These are phyloP conservation scores for Hirsutella rhossiliensis DNA, from an alignment of 2,329 filamentous ascomycete genomes.

Conservation along the genomic window DNA sequence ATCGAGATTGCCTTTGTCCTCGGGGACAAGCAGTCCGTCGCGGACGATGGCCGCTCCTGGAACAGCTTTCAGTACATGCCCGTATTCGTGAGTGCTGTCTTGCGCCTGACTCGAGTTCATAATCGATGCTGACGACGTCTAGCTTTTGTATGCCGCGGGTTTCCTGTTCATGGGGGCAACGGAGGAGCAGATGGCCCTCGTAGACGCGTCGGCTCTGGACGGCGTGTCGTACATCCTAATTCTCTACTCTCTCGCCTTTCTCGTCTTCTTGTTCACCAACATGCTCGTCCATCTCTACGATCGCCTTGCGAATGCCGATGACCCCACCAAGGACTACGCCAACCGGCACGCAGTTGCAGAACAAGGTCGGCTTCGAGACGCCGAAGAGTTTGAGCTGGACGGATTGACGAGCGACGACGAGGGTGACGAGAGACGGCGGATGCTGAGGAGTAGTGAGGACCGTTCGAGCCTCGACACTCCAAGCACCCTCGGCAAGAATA, in stretches of 20 bases:
- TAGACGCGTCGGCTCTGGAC: constrained; percentile 63
- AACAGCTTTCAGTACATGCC: constrained; percentile 48
- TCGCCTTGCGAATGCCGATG: constrained; percentile 31
- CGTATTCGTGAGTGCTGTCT: constrained; percentile 37
- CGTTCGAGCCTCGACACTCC: constrained; percentile 30
- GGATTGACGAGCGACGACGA: constrained; percentile 85
- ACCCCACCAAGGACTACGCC: constrained; percentile 21
- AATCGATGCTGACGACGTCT: constrained; percentile 4
- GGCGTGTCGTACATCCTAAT: constrained; percentile 90
- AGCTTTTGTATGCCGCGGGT: constrained; percentile 84
- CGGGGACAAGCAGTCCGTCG: constrained; percentile 53
- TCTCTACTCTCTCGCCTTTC: constrained; percentile 77
- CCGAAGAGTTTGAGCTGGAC: constrained; percentile 87
- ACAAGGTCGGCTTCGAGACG: constrained; percentile 57
- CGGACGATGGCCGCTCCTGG: constrained; percentile 54
- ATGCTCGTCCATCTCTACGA: constrained; percentile 81
- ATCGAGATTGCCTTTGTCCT: constrained; percentile 88
- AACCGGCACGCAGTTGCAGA: constrained; percentile 27
- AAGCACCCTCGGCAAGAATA: constrained; percentile 20
- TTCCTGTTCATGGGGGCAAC: constrained; percentile 98
- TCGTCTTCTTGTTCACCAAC: constrained; percentile 83
- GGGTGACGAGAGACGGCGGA: constrained; percentile 38
- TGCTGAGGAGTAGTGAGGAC: constrained; percentile 19
- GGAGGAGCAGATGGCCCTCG: constrained; percentile 83
- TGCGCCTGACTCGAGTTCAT: neutral